Evolutionary conservation across 129 eudicot genomes (phyloP).

Genomic region (Saposhnikovia divaricata): DNA sequence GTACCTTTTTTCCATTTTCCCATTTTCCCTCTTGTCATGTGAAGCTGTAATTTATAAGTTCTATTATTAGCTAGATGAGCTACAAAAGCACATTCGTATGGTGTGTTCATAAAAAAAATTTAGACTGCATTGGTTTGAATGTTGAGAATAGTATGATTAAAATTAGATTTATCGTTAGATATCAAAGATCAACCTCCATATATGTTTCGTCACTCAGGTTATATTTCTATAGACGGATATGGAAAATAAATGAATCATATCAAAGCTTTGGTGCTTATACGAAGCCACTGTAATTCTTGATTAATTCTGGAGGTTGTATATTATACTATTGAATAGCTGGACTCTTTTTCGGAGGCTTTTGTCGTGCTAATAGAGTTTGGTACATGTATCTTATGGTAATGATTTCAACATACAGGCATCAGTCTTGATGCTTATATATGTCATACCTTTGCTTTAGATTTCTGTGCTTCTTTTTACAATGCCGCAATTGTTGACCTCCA

Average conservation of each 20-base stretch:
- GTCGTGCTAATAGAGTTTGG: too few species aligned
- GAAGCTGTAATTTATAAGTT: background rate
- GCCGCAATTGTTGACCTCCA: background rate
- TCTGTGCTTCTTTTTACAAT: background rate
- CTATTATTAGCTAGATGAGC: background rate
- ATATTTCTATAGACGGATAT: background rate
- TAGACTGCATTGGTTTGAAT: too few species aligned
- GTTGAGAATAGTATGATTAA: too few species aligned
- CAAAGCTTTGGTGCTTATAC: background rate
- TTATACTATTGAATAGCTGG: background rate
- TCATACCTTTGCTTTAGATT: background rate
- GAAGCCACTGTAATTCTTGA: background rate
- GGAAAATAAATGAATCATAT: background rate
- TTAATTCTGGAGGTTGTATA: background rate
- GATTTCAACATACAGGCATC: slow-evolving; percentile 6
- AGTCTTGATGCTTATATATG: background rate
- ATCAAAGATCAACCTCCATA: background rate
- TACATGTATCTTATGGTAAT: background rate
- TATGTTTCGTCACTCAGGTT: background rate
- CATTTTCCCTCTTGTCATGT: background rate
- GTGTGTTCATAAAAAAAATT: background rate
- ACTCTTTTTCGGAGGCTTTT: background rate
- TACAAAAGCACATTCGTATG: background rate
- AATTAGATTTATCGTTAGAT: background rate
- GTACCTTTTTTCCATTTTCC: background rate